Evolutionary conservation across 164 flowering plant genomes (phyloP).

Genomic region (Chloranthus sessilifolius): DNA sequence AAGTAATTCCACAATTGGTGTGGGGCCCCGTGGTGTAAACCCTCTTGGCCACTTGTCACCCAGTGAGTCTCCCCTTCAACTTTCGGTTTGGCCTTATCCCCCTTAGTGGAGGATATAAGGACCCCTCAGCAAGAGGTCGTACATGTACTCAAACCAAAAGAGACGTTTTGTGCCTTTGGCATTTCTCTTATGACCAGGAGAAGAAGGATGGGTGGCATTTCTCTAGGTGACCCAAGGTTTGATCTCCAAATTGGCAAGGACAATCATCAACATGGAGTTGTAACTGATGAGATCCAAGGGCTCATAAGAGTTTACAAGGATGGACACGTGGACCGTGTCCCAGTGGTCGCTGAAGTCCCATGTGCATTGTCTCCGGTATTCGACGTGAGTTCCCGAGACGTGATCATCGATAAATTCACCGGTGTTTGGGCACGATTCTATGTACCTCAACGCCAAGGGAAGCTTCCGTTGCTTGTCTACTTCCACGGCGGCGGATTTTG

Average conservation of each 20-base stretch:
- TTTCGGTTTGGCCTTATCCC: constrained; percentile 3
- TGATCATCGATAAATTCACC: constrained; percentile 33
- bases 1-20: too few species aligned
- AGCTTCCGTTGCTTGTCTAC: constrained; percentile 42
- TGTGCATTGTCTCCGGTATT: constrained; percentile 22
- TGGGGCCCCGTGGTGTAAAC: too few species aligned
- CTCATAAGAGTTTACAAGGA: constrained; percentile 48
- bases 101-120: constrained; percentile 7
- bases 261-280: constrained; percentile 21
- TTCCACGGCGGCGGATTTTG: constrained; percentile 71
- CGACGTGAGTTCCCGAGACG: constrained; percentile 38
- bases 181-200: constrained; percentile 14
- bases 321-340: constrained; percentile 52
- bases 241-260: constrained; percentile 14
- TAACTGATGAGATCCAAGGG: constrained; percentile 42
- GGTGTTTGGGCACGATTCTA: constrained; percentile 44
- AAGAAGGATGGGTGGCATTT: constrained; percentile 33
- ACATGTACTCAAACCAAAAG: not conserved
- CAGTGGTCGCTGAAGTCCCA: constrained; percentile 35
- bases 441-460: constrained; percentile 27
- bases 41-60: constrained; percentile 31
- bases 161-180: not conserved
- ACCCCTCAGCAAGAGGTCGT: not conserved
- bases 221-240: constrained; percentile 25
- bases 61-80: constrained; percentile 4